These are phyloP conservation scores for Fusarium tupiense DNA, from an alignment of 2,329 filamentous ascomycete species.

Conservation along the genomic window DNA sequence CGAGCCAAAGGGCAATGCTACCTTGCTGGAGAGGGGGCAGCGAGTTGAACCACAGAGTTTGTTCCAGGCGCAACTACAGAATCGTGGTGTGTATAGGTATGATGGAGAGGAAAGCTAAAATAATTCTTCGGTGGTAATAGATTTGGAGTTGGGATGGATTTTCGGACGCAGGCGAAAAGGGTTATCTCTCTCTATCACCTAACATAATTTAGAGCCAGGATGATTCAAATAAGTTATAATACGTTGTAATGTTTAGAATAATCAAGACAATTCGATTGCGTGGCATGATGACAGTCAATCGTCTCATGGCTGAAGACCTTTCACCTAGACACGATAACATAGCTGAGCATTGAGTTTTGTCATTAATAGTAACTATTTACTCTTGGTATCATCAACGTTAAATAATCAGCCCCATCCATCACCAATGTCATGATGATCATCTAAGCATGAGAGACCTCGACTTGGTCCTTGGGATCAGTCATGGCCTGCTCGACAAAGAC, in stretches of 20 bases:
- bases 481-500: slow-evolving; percentile 42
- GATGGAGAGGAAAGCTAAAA: neutral
- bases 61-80: slow-evolving; percentile 21
- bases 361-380: slow-evolving; percentile 1
- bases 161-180: neutral
- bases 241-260: too few relatives aligned
- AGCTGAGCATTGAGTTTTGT: neutral
- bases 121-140: neutral
- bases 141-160: rapidly evolving
- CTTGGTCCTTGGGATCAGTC: slow-evolving; percentile 15
- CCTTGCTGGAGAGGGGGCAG: neutral
- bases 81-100: slow-evolving; percentile 1
- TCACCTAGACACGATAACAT: neutral
- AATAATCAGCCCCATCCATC: neutral
- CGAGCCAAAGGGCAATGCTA: slow-evolving; percentile 11
- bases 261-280: neutral
- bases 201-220: too few relatives aligned
- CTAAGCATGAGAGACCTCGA: slow-evolving; percentile 10
- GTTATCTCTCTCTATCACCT: too few relatives aligned
- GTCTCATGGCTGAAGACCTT: too few relatives aligned
- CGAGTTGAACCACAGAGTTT: slow-evolving; percentile 24
- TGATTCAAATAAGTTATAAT: neutral
- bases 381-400: slow-evolving; percentile 28
- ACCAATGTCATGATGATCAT: neutral
- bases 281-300: rapidly evolving